Base-by-base conservation (phyloP, 1,139 yeast species). In the Yamadazyma atlantica region DNA sequence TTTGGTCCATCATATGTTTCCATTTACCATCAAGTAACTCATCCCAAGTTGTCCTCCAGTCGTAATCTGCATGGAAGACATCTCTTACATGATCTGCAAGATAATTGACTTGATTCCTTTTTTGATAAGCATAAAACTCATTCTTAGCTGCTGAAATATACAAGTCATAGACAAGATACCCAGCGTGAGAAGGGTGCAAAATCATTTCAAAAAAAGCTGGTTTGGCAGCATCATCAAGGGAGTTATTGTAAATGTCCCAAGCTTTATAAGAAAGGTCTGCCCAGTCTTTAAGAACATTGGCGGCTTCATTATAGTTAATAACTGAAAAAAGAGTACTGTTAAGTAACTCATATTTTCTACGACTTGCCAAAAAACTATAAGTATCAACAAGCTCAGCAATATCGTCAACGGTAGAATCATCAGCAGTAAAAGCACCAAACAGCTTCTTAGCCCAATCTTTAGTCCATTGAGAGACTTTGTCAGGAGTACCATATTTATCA, bases 1-100 rank as follows among this genome's bases (percentile, higher is more conserved):
- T 40, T 34, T 48, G 51, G 36, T 48, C 51, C 51, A 48, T 48
- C 40, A 48, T 42, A 26, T 46, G 48, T 15, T 37, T 36, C 51
- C 51, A 48, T 37, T 48, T 48, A 13, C 50, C 48, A 35, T 45
- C 40, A 26, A 45, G 43, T 18, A 37, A 15, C 3, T 35, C 33
- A 31, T 48, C 51, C 47, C 47, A 48, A 21, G 35, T 37, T 8
- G 38, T 32, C 21, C 40, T 36, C 50, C 50, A 48, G 14, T 40
- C 31, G 22, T 39, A 33, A 34, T 48, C 51, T 24, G 44, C 48
- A 16, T 37, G 32, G 29, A 45, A 48, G 26, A 42, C 33, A 19
- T 41, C 16, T 37, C 39, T 45, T 17, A 45, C 50, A 27, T 48
- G 37, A n/a, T 38, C 36, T 18, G 50, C 50, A 24, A 39, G 34